phyloP scores from a whole-genome alignment of 352 stramenopile genomes.

The Sclerospora graminicola region DNA sequence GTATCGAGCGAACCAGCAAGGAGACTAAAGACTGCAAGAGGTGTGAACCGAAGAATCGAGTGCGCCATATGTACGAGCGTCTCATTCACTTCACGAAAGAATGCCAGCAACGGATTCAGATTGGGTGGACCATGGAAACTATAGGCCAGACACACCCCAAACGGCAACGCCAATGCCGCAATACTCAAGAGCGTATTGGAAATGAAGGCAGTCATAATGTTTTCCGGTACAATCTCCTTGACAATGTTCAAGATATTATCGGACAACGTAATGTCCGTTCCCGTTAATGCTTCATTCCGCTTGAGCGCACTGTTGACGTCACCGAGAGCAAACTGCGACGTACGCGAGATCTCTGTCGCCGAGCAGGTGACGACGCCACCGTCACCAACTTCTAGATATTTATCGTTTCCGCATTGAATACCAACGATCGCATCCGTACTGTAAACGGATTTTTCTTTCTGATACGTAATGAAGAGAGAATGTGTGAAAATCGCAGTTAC shows the following conservation, averaged over 20 bases:
- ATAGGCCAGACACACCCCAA: conserved; percentile 48
- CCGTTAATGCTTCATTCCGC: conserved; percentile 28
- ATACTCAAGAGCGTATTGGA: conserved; percentile 56
- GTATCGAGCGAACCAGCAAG: conserved; percentile 51
- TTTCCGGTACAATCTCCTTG: conserved; percentile 49
- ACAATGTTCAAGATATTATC: conserved; percentile 57
- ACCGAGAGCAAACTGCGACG: conserved; percentile 40
- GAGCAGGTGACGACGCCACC: conserved; percentile 55
- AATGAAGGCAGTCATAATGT: conserved; percentile 66
- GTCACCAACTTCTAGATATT: conserved; percentile 43
- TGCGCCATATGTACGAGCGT: conserved; percentile 67
- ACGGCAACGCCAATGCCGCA: conserved; percentile 56
- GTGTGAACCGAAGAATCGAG: conserved; percentile 66
- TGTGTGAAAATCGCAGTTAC: conserved; percentile 43
- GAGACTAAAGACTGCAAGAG: conserved; percentile 58
- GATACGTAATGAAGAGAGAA: conserved; percentile 26
- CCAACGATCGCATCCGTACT: conserved; percentile 46
- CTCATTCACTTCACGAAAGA: conserved; percentile 71
- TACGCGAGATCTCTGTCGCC: conserved; percentile 19
- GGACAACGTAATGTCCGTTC: conserved; percentile 35
- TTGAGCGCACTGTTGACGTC: conserved; percentile 52
- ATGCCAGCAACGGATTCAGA: conserved; percentile 69
- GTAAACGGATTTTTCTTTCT: conserved; percentile 9
- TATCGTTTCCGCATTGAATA: conserved; percentile 64
- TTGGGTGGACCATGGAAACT: conserved; percentile 62